Evolutionary conservation across 805 yeast species (phyloP), one percentile per base, ranked within the genome.

Genomic region (Yarrowia hollandica): DNA sequence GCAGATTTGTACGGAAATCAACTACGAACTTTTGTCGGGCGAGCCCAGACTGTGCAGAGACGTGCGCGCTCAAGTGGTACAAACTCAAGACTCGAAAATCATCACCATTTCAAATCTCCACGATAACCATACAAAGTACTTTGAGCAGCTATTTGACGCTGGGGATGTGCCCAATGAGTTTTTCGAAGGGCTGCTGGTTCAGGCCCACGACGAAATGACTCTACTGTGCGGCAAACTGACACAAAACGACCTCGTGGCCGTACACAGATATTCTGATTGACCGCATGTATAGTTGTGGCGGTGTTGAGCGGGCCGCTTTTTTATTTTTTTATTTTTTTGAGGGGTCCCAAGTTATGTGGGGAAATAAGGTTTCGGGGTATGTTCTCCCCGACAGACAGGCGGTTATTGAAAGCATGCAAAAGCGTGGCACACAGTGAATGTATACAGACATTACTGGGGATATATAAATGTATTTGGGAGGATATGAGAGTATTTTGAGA

Each of bases 271-370:
- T 3, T 28, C 54, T 11, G 54, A 44, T 31, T 28, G 35, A 26
- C 15, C 25, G 37, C 54, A 44, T 21, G 35, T n/a, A 6, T 30
- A 30, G 19, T n/a, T 44, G 37, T 11, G 25, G 10, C 54, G 54
- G 54, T 22, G 54, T 31, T 21, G 37, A 19, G 54, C 54, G 54
- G 54, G 54, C 54, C 54, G 44, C n/a, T n/a, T n/a, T n/a, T n/a
- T n/a, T n/a, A n/a, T n/a, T n/a, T n/a, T n/a, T n/a, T n/a, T n/a
- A n/a, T n/a, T n/a, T n/a, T n/a, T n/a, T n/a, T n/a, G n/a, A n/a
- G n/a, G n/a, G 21, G 44, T 28, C 22, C 28, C 10, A 12, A 41
- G 33, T 41, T 41, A 12, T 41, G 48, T 41, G 48, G 48, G 48
- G 48, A 26, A 41, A 2, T 5, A 44, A 44, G 52, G 35, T 44